These are phyloP conservation scores for Epicoccum sorghinum DNA, from an alignment of 2,329 filamentous ascomycete genomes.

Conservation along the genomic window DNA sequence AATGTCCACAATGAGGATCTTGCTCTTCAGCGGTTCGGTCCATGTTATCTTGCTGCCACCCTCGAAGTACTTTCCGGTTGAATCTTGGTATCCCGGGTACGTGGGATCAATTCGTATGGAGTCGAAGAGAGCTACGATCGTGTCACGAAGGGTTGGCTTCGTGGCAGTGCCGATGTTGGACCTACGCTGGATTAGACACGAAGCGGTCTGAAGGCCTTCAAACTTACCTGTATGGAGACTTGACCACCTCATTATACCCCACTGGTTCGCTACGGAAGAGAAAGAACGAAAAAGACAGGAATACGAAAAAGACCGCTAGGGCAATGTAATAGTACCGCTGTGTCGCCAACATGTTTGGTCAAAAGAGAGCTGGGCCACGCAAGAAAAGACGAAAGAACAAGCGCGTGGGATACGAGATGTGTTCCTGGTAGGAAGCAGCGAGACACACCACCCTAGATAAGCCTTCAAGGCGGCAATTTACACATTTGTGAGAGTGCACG, in stretches of 20 bases:
- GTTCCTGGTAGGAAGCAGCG: too few species aligned
- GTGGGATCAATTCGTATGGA: slow-evolving; percentile 22
- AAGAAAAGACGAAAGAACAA: background rate
- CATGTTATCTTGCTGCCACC: slow-evolving; percentile 21
- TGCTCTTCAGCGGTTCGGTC: slow-evolving; percentile 27
- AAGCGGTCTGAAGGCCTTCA: background rate
- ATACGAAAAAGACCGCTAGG: slow-evolving; percentile 20
- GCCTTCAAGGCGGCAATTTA: background rate
- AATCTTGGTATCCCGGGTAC: slow-evolving; percentile 17
- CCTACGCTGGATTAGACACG: slow-evolving; percentile 1
- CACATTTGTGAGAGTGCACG: too few species aligned
- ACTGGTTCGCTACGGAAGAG: slow-evolving; percentile 13
- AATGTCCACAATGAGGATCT: slow-evolving; percentile 39
- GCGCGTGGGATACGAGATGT: background rate
- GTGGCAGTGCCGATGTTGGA: slow-evolving; percentile 2
- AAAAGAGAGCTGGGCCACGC: background rate
- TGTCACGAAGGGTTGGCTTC: slow-evolving; percentile 20
- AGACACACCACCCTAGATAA: background rate
- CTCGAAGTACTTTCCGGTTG: slow-evolving; percentile 19
- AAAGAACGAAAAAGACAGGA: slow-evolving; percentile 18
- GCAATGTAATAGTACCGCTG: slow-evolving; percentile 20
- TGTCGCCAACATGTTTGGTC: slow-evolving; percentile 20
- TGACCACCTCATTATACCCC: slow-evolving; percentile 8
- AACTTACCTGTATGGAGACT: slow-evolving; percentile 17
- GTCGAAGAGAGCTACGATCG: slow-evolving; percentile 23